Evolutionary conservation across 2,329 filamentous ascomycete genomes (phyloP).

Genomic region (Aspergillus fischeri): DNA sequence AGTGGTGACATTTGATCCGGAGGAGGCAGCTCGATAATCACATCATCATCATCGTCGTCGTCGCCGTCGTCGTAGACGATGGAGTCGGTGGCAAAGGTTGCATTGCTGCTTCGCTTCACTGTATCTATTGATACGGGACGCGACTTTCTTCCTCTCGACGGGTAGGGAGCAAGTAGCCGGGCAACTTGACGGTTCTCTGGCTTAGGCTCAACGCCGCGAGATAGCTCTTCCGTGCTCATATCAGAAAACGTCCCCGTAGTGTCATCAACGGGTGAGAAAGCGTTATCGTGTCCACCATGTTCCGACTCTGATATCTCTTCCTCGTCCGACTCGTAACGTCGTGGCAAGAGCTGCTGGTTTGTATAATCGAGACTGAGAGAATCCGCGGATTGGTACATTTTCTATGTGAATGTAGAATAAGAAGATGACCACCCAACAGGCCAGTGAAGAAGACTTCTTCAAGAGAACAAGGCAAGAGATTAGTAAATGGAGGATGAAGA

Average conservation of each 20-base stretch:
- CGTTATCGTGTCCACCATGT: conserved; percentile 27
- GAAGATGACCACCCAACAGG: conserved; percentile 2
- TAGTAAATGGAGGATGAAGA: not conserved
- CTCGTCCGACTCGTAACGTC: conserved; percentile 37
- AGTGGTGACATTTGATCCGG: conserved; percentile 24
- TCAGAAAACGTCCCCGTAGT: conserved; percentile 23
- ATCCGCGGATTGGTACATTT: conserved; percentile 27
- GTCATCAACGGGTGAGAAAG: conserved; percentile 28
- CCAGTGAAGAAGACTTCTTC: not conserved
- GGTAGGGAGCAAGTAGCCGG: conserved; percentile 18
- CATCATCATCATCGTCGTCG: conserved; percentile 26
- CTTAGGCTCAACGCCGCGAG: conserved; percentile 22
- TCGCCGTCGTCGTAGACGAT: conserved; percentile 28
- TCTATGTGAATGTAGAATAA: conserved; percentile 1
- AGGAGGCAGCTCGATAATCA: conserved; percentile 31
- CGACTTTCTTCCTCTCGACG: conserved; percentile 18
- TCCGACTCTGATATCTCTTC: conserved; percentile 37
- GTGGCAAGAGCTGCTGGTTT: conserved; percentile 28
- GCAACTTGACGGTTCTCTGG: conserved; percentile 14
- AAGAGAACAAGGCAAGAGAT: not conserved
- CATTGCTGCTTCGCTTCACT: conserved; percentile 30
- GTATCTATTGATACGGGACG: conserved; percentile 34
- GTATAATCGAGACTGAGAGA: conserved; percentile 28
- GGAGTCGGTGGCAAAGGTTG: conserved; percentile 28
- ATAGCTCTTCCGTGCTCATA: conserved; percentile 27